Evolutionary conservation across 139 green algal species (phyloP).

Genomic region (Pleodorina starrii): DNA sequence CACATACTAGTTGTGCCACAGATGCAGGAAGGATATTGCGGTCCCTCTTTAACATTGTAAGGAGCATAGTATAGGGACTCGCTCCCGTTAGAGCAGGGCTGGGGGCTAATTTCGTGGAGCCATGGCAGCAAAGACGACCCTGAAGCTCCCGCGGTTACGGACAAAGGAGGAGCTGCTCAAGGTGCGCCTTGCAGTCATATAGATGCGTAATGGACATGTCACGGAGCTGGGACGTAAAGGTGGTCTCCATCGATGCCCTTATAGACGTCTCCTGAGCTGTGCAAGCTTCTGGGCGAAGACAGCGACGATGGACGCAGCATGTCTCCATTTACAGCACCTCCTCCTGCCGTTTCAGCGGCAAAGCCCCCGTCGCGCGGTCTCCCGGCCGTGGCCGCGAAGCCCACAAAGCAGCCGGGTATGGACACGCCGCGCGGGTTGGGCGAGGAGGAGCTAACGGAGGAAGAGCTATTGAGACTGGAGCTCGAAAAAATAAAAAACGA

Average conservation of each 20-base stretch:
- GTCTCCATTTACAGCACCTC: constrained; percentile 47
- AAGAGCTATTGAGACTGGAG: constrained; percentile 81
- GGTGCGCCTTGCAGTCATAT: constrained; percentile 43
- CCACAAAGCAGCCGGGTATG: constrained; percentile 47
- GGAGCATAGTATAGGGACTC: neutral
- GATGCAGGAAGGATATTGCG: neutral
- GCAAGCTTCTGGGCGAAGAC: constrained; percentile 73
- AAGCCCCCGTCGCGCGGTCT: constrained; percentile 54
- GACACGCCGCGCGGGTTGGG: constrained; percentile 65
- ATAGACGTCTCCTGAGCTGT: constrained; percentile 73
- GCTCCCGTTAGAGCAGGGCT: neutral
- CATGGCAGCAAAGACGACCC: constrained; percentile 59
- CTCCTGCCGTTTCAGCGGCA: neutral
- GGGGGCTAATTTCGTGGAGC: neutral
- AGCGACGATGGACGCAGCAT: constrained; percentile 58
- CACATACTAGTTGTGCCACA: neutral
- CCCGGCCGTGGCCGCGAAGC: constrained; percentile 6
- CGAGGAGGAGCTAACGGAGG: constrained; percentile 82
- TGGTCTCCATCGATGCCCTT: constrained; percentile 11
- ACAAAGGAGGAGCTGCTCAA: constrained; percentile 88
- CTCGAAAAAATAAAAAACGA: constrained; percentile 89
- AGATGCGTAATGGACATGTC: neutral
- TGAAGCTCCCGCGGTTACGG: constrained; percentile 79
- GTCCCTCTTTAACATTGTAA: neutral
- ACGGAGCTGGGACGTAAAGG: constrained; percentile 53